These are phyloP conservation scores for Sporothrix euskadiensis DNA, from an alignment of 2,329 filamentous ascomycete species.

Conservation along the genomic window DNA sequence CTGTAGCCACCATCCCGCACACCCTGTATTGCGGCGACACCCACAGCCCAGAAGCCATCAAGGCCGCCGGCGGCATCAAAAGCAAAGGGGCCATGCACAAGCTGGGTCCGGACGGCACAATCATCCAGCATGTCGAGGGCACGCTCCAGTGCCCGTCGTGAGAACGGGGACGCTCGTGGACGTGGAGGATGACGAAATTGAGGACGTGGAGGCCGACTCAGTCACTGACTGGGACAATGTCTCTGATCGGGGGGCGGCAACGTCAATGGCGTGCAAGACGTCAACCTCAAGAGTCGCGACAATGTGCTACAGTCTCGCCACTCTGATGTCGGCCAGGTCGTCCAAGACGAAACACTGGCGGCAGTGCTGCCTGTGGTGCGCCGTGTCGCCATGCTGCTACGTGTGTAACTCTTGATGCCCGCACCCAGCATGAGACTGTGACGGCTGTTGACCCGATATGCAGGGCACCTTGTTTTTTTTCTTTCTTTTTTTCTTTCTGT, in stretches of 20 bases:
- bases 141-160: not conserved
- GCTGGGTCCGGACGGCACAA: not conserved
- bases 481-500: not conserved
- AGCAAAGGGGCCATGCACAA: not conserved
- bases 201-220: not conserved
- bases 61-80: not conserved
- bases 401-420: not conserved
- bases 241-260: not conserved
- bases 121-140: conserved; percentile 5
- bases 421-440: not conserved
- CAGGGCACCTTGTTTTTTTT: not conserved
- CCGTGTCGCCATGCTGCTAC: conserved; percentile 4
- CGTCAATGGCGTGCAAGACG: not conserved
- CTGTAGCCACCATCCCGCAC: not conserved
- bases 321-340: too few species aligned
- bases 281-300: not conserved
- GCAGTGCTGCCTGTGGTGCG: not conserved
- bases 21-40: not conserved
- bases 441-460: not conserved
- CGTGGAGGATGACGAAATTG: not conserved
- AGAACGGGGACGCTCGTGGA: not conserved
- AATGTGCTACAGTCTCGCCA: not conserved
- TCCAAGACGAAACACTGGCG: not conserved
- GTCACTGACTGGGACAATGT: not conserved
- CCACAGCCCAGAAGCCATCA: not conserved